Evolutionary conservation across 2,329 filamentous ascomycete species (phyloP).

Genomic region (Sordariomycetes sp.): DNA sequence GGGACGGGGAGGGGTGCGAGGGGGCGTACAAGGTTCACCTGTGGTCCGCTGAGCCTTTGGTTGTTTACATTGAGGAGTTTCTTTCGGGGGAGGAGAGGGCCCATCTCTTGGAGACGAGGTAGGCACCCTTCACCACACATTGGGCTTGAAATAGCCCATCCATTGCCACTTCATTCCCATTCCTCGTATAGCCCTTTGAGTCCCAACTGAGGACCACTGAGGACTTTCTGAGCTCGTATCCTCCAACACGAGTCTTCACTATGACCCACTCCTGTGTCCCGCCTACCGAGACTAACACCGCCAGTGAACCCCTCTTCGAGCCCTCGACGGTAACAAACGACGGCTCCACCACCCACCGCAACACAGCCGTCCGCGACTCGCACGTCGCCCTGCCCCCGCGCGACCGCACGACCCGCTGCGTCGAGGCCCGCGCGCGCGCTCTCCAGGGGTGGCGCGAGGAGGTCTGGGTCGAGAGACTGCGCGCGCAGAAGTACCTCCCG

Average conservation of each 20-base stretch:
- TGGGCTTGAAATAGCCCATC: neutral
- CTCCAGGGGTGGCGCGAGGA: constrained; percentile 44
- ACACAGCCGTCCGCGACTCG: constrained; percentile 37
- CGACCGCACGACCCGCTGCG: constrained; percentile 28
- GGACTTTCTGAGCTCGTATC: no score
- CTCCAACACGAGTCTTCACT: neutral
- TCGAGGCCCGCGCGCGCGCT: constrained; percentile 33
- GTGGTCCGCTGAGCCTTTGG: constrained; percentile 30
- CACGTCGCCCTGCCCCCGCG: constrained; percentile 40
- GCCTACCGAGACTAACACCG: neutral
- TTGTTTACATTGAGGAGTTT: constrained; percentile 44
- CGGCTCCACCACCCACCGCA: constrained; percentile 27
- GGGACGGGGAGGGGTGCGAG: neutral
- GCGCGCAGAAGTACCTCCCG: constrained; percentile 36
- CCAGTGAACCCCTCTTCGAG: constrained; percentile 34
- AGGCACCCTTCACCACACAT: constrained; percentile 7
- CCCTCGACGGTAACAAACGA: constrained; percentile 39
- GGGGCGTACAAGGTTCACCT: neutral
- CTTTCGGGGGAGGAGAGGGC: constrained; percentile 29
- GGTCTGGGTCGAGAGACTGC: constrained; percentile 39
- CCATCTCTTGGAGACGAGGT: constrained; percentile 42
- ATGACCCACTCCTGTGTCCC: neutral
- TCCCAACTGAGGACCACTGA: no score
- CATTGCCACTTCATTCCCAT: no score
- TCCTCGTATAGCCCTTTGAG: no score